A percentile compares a stretch with the other conserved stretches of the same genome.
phyloP scores from a whole-genome alignment of 352 stramenopile species.

The Pythium inflatum region DNA sequence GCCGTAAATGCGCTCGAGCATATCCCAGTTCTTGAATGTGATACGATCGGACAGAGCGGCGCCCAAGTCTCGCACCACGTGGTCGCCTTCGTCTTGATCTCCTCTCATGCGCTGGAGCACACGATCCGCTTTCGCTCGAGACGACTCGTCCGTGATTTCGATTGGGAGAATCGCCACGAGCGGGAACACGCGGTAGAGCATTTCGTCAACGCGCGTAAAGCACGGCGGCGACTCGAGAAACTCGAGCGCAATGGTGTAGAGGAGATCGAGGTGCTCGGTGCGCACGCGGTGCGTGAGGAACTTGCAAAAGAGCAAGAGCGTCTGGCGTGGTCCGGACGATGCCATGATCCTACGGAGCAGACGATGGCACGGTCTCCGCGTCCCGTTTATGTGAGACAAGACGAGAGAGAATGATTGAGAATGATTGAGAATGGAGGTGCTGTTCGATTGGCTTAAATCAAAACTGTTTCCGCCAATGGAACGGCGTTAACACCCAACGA shows the following conservation, averaged over 20 bases:
- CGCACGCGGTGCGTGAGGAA: constrained; percentile 2
- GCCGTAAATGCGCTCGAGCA: too few species aligned
- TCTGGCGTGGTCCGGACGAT: not conserved
- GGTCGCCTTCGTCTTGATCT: not conserved
- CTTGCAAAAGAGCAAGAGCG: constrained; percentile 13
- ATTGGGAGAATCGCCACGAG: not conserved
- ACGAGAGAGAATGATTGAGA: not conserved
- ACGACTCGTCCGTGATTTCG: not conserved
- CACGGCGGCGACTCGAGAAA: not conserved
- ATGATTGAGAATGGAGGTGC: too few species aligned
- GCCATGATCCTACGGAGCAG: too few species aligned
- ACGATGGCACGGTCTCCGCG: not conserved
- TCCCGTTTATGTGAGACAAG: constrained; percentile 7
- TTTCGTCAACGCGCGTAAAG: constrained; percentile 13
- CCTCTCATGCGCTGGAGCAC: not conserved
- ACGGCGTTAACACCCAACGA: not conserved
- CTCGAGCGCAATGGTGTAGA: constrained; percentile 4
- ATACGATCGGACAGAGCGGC: too few species aligned
- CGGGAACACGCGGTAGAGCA: constrained; percentile 7
- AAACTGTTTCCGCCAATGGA: not conserved
- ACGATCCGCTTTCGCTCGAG: not conserved
- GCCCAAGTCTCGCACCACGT: not conserved
- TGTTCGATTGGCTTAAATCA: too few species aligned
- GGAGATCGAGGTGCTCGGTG: constrained; percentile 2
- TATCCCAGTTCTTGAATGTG: too few species aligned